Base-by-base conservation (phyloP, 768 basidiomycete genomes). In the Pleurotus tuber-regium region DNA sequence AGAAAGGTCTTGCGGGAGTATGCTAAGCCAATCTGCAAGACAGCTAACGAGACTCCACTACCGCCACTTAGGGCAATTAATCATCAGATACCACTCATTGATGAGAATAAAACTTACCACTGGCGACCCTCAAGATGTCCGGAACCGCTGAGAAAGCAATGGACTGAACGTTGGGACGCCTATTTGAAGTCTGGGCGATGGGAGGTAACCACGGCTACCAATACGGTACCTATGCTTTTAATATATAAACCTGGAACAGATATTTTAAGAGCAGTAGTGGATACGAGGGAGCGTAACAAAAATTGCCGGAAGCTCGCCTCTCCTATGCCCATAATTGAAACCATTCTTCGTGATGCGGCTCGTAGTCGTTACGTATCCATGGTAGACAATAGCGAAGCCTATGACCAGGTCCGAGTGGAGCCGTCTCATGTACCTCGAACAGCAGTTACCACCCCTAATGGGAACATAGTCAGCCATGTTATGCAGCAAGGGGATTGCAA, bases 281-380 rank as follows among this genome's bases (percentile, higher is more conserved):
- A 76, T 51, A 39, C 63, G 1, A 47, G 70, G 0, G 60, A 66
- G 28, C 54, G 66, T 0, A 78, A 77, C 53, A 57, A 62, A 0
- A 77, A 78, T 50, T 77, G 69, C 0, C 11, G 54, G 0, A 66
- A 71, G 43, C 50, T 71, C 31, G 58, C 66, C 0, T 71, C 70
- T 0, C 76, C 74, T 0, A 42, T 77, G 0, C 74, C 75, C 0
- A 73, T 76, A 50, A 64, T 68, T 8, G 72, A 77, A 12, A 62
- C 60, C 1, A 74, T 79, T 0, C 41, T 66, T 3, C 21, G 61
- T 7, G 57, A 68, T 10, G 67, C 70, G 0, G 68, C 71, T 0
- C 18, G 57, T 0, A 57, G 58, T 0, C 53, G 46, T 5, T 70
- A 64, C 43, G 51, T 69, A 0, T 66, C 70, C 0, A 61, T 66